Evolutionary conservation across 306 rosid species (phyloP).

Genomic region (Prunus campanulata): DNA sequence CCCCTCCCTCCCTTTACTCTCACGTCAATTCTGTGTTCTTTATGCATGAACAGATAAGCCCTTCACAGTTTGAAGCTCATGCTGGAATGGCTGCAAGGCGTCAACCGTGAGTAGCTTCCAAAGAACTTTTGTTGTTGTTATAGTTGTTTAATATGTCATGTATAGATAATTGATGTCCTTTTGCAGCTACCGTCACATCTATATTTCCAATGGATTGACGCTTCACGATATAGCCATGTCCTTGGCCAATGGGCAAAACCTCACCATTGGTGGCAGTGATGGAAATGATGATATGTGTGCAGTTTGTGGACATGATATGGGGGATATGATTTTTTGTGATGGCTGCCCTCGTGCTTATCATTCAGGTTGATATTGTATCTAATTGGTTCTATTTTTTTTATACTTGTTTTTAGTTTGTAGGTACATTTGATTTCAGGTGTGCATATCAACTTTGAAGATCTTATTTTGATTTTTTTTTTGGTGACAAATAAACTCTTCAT

Average conservation of each 20-base stretch:
- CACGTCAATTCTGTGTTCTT: conserved; percentile 9
- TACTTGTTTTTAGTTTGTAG: background rate
- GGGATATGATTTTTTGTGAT: conserved; percentile 77
- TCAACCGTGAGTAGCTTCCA: conserved; percentile 85
- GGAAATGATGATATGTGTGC: conserved; percentile 99
- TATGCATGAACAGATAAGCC: conserved; percentile 71
- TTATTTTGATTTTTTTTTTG: background rate
- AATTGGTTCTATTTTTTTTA: background rate
- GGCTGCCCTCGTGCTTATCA: conserved; percentile 96
- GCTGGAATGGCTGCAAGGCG: conserved; percentile 99
- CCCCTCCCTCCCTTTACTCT: conserved; percentile 12
- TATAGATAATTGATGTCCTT: conserved; percentile 10
- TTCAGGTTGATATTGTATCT: conserved; percentile 51
- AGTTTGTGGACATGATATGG: conserved; percentile 76
- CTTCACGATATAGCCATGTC: conserved; percentile 97
- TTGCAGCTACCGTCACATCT: conserved; percentile 96
- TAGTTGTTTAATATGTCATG: conserved; percentile 26
- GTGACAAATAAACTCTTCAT: background rate
- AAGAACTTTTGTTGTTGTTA: conserved; percentile 13
- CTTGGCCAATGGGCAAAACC: conserved; percentile 89
- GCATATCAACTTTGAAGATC: background rate
- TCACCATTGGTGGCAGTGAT: conserved; percentile 88
- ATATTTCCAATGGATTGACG: conserved; percentile 86
- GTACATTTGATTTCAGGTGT: background rate
- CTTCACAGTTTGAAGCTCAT: conserved; percentile 99